These are phyloP conservation scores for Setomelanomma holmii DNA, from an alignment of 2,329 filamentous ascomycete species.

Conservation along the genomic window DNA sequence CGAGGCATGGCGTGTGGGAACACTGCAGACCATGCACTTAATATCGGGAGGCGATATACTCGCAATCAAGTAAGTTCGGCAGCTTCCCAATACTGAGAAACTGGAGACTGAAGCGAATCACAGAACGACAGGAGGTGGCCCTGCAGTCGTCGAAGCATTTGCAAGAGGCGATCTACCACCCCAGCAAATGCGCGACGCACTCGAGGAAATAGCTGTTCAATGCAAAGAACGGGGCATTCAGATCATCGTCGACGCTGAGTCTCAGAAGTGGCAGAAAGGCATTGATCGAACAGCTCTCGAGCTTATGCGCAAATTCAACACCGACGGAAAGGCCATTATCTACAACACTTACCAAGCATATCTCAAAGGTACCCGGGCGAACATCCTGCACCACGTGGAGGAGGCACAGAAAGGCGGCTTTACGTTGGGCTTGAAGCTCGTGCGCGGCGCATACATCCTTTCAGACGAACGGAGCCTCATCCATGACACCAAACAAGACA, in stretches of 20 bases:
- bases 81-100: not conserved
- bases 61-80: constrained; percentile 34
- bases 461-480: constrained; percentile 60
- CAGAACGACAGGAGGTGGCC: constrained; percentile 55
- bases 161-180: constrained; percentile 45
- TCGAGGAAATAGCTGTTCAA: constrained; percentile 51
- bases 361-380: constrained; percentile 56
- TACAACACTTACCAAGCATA: constrained; percentile 71
- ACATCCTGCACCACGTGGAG: constrained; percentile 55
- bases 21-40: constrained; percentile 36
- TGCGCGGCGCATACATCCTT: constrained; percentile 64
- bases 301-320: constrained; percentile 61
- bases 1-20: constrained; percentile 41
- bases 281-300: constrained; percentile 63
- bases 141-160: constrained; percentile 50
- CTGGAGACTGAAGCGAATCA: constrained; percentile 13
- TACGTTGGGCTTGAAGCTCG: constrained; percentile 63
- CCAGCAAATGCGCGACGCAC: constrained; percentile 52
- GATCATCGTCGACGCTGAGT: constrained; percentile 58
- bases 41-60: constrained; percentile 42
- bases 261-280: constrained; percentile 54
- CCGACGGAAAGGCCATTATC: constrained; percentile 61
- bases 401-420: constrained; percentile 57
- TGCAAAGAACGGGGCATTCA: constrained; percentile 51
- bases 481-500: constrained; percentile 62